Conservation (phyloP, 1,284 basidiomycete genomes). For the Phylloboletellus chloephorus region DNA sequence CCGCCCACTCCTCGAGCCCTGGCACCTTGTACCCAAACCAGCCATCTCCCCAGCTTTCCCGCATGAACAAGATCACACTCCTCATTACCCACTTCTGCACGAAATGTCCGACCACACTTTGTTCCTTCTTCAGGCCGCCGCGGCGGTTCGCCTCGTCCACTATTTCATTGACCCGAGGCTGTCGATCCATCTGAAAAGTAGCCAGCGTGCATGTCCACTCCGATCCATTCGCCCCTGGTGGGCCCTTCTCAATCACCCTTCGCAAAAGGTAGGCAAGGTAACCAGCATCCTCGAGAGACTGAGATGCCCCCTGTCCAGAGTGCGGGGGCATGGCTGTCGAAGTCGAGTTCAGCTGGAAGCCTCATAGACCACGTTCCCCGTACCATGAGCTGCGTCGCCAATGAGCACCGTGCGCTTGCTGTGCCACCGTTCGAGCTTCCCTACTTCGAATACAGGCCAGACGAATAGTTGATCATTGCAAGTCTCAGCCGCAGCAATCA, state of each 20-base stretch:
- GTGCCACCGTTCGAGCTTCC: slow-evolving; percentile 26
- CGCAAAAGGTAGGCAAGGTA: slow-evolving; percentile 31
- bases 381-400: slow-evolving; percentile 33
- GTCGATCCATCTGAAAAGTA: slow-evolving; percentile 26
- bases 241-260: slow-evolving; percentile 7
- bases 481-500: slow-evolving; percentile 21
- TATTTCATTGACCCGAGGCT: slow-evolving; percentile 27
- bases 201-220: slow-evolving; percentile 19
- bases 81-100: slow-evolving; percentile 28
- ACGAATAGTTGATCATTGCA: slow-evolving; percentile 19
- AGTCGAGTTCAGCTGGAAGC: neutral
- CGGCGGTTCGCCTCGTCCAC: slow-evolving; percentile 28
- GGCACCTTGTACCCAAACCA: slow-evolving; percentile 33
- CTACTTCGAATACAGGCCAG: slow-evolving; percentile 28
- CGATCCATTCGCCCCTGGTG: neutral
- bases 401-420: slow-evolving; percentile 26
- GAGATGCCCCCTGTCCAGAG: slow-evolving; percentile 33
- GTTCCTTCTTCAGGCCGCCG: slow-evolving; percentile 23
- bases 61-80: slow-evolving; percentile 19
- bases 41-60: slow-evolving; percentile 28
- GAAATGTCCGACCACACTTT: slow-evolving; percentile 18
- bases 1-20: slow-evolving; percentile 28
- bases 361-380: neutral
- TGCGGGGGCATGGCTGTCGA: slow-evolving; percentile 32
- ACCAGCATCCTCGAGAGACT: slow-evolving; percentile 30